Percentiles rank a stretch among this genome's conserved stretches.
Evolutionary conservation across 164 flowering plant genomes (phyloP).

Genomic region (Vitis riparia): DNA sequence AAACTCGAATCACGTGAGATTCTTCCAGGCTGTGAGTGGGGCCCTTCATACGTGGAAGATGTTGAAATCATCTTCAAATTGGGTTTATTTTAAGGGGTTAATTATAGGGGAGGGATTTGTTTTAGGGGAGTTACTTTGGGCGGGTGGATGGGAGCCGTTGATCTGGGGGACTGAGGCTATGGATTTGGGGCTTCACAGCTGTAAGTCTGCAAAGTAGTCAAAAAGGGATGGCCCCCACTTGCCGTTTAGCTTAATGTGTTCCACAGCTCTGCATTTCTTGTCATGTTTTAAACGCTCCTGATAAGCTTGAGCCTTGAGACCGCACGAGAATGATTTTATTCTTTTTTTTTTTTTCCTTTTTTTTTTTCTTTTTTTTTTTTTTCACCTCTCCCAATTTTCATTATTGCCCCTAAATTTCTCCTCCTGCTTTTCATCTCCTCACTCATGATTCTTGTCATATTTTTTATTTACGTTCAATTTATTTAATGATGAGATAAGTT

Average conservation of each 20-base stretch:
- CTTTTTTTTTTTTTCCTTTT: background rate
- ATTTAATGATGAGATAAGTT: no score
- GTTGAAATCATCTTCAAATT: constrained; percentile 28
- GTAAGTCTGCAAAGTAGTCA: constrained; percentile 33
- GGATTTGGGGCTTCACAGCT: constrained; percentile 34
- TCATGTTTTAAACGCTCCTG: constrained; percentile 36
- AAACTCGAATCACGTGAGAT: constrained; percentile 58
- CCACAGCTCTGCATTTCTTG: constrained; percentile 44
- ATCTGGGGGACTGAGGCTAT: constrained; percentile 11
- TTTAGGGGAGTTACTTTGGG: constrained; percentile 1
- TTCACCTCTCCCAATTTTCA: background rate
- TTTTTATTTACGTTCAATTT: no score
- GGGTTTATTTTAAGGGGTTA: constrained; percentile 1
- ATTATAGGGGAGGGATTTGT: background rate
- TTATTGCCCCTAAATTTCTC: constrained; percentile 1
- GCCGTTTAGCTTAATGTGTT: constrained; percentile 13
- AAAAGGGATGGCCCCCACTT: constrained; percentile 31
- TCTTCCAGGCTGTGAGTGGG: constrained; percentile 66
- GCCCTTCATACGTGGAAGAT: constrained; percentile 36
- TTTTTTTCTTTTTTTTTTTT: background rate
- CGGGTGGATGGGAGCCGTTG: constrained; percentile 28
- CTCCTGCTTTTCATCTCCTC: no score
- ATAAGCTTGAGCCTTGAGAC: background rate
- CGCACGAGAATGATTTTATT: constrained; percentile 23
- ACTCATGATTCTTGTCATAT: no score